Evolutionary conservation across 805 yeast species (phyloP).

Genomic region (Suhomyces sp.): DNA sequence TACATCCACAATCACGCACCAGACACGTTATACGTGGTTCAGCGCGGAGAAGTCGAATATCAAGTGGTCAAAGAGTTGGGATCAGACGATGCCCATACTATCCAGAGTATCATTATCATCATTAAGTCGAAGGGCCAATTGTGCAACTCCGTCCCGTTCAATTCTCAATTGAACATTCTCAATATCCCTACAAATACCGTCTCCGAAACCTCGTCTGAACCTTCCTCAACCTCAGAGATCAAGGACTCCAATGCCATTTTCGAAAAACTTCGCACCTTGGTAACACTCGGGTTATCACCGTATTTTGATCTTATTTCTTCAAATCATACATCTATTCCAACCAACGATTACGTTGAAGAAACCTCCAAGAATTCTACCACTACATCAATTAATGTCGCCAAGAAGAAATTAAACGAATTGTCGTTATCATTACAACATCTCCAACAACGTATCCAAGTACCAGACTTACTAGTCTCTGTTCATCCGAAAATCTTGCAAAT

Average conservation of each 20-base stretch:
- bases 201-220: too few relatives aligned
- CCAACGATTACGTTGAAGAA: slow-evolving; percentile 8
- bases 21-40: slow-evolving; percentile 21
- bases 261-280: slow-evolving; percentile 56
- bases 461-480: slow-evolving; percentile 53
- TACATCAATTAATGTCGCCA: slow-evolving; percentile 40
- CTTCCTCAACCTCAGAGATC: slow-evolving; percentile 4
- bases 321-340: slow-evolving; percentile 6
- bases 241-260: slow-evolving; percentile 27
- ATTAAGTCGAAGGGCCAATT: slow-evolving; percentile 44
- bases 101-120: slow-evolving; percentile 33
- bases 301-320: slow-evolving; percentile 55
- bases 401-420: slow-evolving; percentile 66
- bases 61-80: slow-evolving; percentile 11
- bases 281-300: slow-evolving; percentile 66
- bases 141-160: slow-evolving; percentile 17
- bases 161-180: slow-evolving; percentile 33
- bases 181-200: slow-evolving; percentile 27
- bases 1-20: slow-evolving; percentile 21
- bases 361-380: slow-evolving; percentile 4
- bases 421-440: slow-evolving; percentile 65
- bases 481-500: slow-evolving; percentile 47
- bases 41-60: slow-evolving; percentile 9
- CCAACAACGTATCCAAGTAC: slow-evolving; percentile 65
- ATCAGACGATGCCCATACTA: slow-evolving; percentile 3